Percentiles rank a stretch among this genome's conserved stretches.
These are phyloP conservation scores for Xerocomellus dryophilus DNA, from an alignment of 768 basidiomycete species.

Conservation along the genomic window DNA sequence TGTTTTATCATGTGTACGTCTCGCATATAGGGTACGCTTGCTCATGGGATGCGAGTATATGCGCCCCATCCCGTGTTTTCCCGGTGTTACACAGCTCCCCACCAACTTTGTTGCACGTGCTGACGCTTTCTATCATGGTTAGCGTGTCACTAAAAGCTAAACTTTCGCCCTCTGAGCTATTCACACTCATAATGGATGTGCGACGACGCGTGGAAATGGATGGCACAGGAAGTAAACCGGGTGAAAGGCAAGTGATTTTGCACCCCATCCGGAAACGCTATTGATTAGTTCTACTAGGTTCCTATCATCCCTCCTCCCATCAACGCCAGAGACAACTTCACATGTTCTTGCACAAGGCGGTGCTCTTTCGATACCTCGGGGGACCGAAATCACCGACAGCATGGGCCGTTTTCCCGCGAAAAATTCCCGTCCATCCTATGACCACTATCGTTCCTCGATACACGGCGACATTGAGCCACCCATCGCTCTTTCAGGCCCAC, in stretches of 20 bases:
- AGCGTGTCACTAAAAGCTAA: constrained; percentile 85
- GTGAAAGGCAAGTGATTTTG: constrained; percentile 13
- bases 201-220: constrained; percentile 75
- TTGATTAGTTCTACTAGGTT: constrained; percentile 39
- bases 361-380: constrained; percentile 15
- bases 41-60: not conserved
- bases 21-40: not conserved
- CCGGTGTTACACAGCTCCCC: not conserved
- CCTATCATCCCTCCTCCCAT: constrained; percentile 69
- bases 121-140: constrained; percentile 9
- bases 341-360: constrained; percentile 71
- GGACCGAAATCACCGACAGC: not conserved
- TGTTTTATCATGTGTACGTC: not conserved
- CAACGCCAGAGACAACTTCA: constrained; percentile 66
- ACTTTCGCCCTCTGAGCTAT: constrained; percentile 66
- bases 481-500: not conserved
- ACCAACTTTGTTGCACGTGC: not conserved
- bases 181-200: constrained; percentile 66
- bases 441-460: not conserved
- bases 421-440: not conserved
- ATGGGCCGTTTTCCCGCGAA: not conserved
- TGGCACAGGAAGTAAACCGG: constrained; percentile 35
- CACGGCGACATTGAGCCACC: not conserved
- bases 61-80: not conserved
- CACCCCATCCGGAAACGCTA: not conserved